Percentiles rank a stretch among this genome's conserved stretches.
Evolutionary conservation across 257 asterid species (phyloP).

Genomic region (Agastache rugosa): DNA sequence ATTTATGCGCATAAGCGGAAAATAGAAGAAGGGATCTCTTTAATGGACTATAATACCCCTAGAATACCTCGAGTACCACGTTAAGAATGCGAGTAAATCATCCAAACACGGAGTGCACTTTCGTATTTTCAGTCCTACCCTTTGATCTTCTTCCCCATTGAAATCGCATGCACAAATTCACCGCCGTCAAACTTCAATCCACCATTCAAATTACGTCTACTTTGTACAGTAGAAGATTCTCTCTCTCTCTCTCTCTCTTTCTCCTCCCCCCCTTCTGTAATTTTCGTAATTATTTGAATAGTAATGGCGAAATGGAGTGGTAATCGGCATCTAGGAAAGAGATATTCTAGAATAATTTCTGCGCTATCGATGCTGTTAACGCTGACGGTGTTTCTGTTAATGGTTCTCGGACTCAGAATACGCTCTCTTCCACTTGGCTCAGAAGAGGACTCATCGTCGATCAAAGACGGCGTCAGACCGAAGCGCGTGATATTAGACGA

Average conservation of each 20-base stretch:
- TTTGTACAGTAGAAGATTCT: background rate
- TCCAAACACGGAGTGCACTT: too few relatives aligned
- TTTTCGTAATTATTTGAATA: background rate
- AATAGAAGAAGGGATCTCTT: background rate
- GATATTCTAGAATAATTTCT: background rate
- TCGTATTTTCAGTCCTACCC: background rate
- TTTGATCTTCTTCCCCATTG: background rate
- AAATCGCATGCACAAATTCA: background rate
- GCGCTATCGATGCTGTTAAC: background rate
- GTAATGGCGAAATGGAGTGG: conserved; percentile 3
- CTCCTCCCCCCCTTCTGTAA: too few relatives aligned
- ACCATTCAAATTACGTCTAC: background rate
- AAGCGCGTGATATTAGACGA: conserved; percentile 1
- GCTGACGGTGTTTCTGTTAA: background rate
- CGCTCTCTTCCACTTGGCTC: background rate
- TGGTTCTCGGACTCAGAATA: background rate
- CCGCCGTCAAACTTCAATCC: background rate
- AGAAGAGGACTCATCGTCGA: background rate
- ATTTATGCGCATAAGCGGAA: background rate
- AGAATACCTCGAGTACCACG: background rate
- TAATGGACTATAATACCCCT: background rate
- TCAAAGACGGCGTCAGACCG: background rate
- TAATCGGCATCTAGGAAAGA: background rate
- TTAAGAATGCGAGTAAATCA: background rate
- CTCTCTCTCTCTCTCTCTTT: background rate